A percentile compares a stretch with the other conserved stretches of the same genome.
These are phyloP conservation scores for Achlya hypogyna DNA, from an alignment of 352 stramenopile species.

Conservation along the genomic window DNA sequence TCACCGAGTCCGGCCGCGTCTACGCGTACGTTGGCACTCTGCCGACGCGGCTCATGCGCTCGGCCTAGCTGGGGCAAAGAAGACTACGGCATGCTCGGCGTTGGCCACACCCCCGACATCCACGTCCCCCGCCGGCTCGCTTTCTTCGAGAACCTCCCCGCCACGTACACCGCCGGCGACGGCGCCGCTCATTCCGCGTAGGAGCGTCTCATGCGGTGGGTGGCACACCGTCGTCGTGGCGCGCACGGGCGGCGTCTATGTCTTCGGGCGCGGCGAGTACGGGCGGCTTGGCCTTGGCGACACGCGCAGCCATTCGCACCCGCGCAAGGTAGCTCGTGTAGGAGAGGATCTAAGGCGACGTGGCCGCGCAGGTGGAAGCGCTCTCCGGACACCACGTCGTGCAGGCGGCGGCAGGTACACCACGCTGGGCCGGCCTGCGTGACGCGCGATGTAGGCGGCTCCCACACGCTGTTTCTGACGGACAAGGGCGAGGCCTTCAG, in stretches of 20 bases:
- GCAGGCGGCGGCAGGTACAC: constrained; percentile 51
- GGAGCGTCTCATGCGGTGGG: constrained; percentile 66
- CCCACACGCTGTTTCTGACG: constrained; percentile 84
- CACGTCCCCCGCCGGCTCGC: constrained; percentile 45
- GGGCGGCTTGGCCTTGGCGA: constrained; percentile 80
- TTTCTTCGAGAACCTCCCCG: constrained; percentile 59
- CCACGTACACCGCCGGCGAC: constrained; percentile 33
- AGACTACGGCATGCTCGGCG: constrained; percentile 80
- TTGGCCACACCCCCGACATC: constrained; percentile 64
- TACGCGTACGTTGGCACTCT: constrained; percentile 30
- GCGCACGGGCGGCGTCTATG: constrained; percentile 62
- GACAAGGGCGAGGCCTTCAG: constrained; percentile 77
- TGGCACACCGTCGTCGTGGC: constrained; percentile 78
- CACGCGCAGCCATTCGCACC: constrained; percentile 36
- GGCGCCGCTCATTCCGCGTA: constrained; percentile 17
- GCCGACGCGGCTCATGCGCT: not conserved
- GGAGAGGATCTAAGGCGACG: constrained; percentile 6
- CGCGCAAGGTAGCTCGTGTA: constrained; percentile 41
- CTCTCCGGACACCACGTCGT: constrained; percentile 52
- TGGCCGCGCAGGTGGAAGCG: constrained; percentile 38
- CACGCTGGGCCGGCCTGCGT: constrained; percentile 2
- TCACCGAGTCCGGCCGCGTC: constrained; percentile 53
- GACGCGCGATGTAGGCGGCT: constrained; percentile 29
- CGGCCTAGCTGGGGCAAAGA: constrained; percentile 56
- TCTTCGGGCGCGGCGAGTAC: constrained; percentile 71